Percentiles rank a stretch among this genome's conserved stretches.
These are phyloP conservation scores for Rhodomyrtus tomentosa DNA, from an alignment of 345 rosid genomes.

Conservation along the genomic window DNA sequence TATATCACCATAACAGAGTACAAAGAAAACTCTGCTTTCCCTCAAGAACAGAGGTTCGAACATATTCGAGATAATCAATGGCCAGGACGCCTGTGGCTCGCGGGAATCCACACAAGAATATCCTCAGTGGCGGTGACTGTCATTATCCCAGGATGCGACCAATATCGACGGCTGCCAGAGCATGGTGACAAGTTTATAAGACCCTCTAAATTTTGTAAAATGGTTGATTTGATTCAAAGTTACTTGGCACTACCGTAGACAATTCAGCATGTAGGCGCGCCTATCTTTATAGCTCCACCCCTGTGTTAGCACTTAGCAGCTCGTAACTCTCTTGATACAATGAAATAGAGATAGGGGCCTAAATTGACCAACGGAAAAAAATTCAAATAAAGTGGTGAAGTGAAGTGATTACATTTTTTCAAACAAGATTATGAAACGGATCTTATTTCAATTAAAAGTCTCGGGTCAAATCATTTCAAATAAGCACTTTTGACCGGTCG, in stretches of 20 bases:
- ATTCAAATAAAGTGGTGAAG: no score
- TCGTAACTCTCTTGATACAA: no score
- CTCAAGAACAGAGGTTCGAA: neutral
- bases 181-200: neutral
- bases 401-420: no score
- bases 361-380: no score
- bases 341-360: no score
- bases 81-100: neutral
- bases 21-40: neutral
- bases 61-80: neutral
- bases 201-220: neutral
- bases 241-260: rapidly evolving
- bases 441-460: no score
- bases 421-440: no score
- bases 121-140: neutral
- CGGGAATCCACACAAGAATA: neutral
- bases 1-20: neutral
- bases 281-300: neutral
- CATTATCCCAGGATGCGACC: neutral
- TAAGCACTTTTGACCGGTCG: no score
- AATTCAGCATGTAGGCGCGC: neutral
- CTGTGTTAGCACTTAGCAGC: neutral
- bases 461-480: no score
- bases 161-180: neutral
- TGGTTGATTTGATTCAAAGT: neutral